Percentiles rank a stretch among this genome's conserved stretches.
Conservation (phyloP, 345 rosid species). For the Syzygium jambos region DNA sequence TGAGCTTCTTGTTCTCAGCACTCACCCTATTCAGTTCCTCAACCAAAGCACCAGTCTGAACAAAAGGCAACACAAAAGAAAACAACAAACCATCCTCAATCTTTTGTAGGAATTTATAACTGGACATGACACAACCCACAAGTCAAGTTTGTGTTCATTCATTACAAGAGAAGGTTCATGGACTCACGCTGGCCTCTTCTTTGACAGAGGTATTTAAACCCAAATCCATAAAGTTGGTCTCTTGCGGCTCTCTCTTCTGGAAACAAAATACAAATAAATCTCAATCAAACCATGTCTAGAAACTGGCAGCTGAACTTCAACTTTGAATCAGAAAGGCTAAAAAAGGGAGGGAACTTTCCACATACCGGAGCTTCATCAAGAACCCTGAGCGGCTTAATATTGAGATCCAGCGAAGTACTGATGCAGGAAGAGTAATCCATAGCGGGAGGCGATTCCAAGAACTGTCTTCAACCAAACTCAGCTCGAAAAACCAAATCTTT, state of each 20-base stretch:
- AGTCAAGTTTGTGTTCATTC: neutral
- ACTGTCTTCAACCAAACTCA: neutral
- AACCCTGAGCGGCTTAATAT: conserved; percentile 24
- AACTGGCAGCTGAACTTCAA: neutral
- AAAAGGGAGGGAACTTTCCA: neutral
- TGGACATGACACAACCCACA: neutral
- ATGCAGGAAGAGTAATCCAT: conserved; percentile 47
- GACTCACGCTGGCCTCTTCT: conserved; percentile 24
- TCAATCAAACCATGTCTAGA: neutral
- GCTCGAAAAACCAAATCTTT: neutral
- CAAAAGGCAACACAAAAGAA: neutral
- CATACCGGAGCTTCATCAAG: conserved; percentile 11
- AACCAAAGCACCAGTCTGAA: conserved; percentile 40
- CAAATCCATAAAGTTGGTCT: conserved; percentile 18
- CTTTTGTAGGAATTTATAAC: neutral
- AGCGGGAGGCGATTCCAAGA: neutral
- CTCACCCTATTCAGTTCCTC: conserved; percentile 77
- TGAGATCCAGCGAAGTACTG: conserved; percentile 56
- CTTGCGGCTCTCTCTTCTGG: conserved; percentile 17
- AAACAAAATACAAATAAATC: neutral
- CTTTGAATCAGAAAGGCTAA: neutral
- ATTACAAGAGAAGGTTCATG: neutral
- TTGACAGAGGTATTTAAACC: conserved; percentile 21
- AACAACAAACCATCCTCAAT: neutral
- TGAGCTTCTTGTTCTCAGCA: conserved; percentile 81